These are phyloP conservation scores for Galerina sulciceps DNA, from an alignment of 768 basidiomycete genomes.

Conservation along the genomic window DNA sequence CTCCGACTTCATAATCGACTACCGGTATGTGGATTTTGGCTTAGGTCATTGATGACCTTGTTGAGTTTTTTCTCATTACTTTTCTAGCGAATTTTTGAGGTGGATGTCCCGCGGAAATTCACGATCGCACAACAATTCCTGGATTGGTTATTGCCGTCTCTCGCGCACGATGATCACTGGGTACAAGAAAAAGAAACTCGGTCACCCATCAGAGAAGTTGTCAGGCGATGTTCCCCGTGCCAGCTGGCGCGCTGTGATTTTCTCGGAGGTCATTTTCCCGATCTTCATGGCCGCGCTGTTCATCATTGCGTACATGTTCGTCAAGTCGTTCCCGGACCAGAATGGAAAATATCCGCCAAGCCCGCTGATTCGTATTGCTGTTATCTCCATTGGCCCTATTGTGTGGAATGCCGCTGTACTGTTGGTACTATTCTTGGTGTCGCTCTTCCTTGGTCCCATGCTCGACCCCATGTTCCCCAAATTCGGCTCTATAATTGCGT, in stretches of 20 bases:
- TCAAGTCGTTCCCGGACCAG: constrained; percentile 79
- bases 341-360: constrained; percentile 71
- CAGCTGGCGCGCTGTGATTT: constrained; percentile 86
- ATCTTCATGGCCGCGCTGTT: constrained; percentile 85
- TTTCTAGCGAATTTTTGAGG: constrained; percentile 86
- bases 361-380: constrained; percentile 90
- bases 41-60: constrained; percentile 6
- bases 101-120: constrained; percentile 99
- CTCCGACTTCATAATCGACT: constrained; percentile 96
- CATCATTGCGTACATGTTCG: constrained; percentile 89
- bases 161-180: constrained; percentile 99
- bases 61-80: not conserved
- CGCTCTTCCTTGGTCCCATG: constrained; percentile 92
- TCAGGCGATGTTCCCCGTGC: constrained; percentile 95
- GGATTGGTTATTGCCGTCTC: constrained; percentile 98
- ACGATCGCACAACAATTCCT: constrained; percentile 94
- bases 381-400: constrained; percentile 92
- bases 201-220: constrained; percentile 96
- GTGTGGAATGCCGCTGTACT: constrained; percentile 94
- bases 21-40: constrained; percentile 55
- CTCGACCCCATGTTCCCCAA: constrained; percentile 81
- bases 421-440: constrained; percentile 85
- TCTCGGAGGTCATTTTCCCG: constrained; percentile 88
- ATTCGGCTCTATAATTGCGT: constrained; percentile 93
- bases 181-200: constrained; percentile 98